phyloP scores from a whole-genome alignment of 768 basidiomycete species.

The Russula griseocarnosa region DNA sequence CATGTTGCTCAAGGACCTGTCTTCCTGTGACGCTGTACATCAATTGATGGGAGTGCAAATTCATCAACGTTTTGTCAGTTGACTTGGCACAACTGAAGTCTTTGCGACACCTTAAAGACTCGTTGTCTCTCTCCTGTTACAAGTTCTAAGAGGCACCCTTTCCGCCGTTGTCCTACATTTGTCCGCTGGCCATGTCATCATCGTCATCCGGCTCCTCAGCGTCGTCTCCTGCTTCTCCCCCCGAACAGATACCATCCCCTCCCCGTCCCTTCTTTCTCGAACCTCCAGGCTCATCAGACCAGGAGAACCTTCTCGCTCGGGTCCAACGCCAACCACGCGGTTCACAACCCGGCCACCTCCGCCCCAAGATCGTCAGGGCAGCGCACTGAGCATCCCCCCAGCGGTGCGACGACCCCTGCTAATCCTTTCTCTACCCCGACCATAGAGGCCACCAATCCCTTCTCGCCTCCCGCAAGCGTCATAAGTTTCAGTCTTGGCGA shows the following conservation, averaged over 20 bases:
- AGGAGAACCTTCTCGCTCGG: constrained; percentile 1
- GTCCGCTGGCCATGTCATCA: constrained; percentile 9
- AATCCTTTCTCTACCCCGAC: constrained; percentile 32
- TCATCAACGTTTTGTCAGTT: not conserved
- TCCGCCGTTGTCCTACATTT: not conserved
- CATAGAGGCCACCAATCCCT: constrained; percentile 39
- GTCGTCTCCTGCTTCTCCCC: not conserved
- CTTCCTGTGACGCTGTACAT: constrained; percentile 4
- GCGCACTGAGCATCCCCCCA: constrained; percentile 18
- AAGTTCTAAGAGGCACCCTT: constrained; percentile 3
- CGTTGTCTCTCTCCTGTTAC: not conserved
- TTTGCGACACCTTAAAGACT: constrained; percentile 16
- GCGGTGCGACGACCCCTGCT: constrained; percentile 31
- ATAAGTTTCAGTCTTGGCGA: constrained; percentile 40
- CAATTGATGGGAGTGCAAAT: constrained; percentile 4
- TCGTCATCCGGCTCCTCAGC: not conserved
- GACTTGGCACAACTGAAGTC: not conserved
- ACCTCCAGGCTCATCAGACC: constrained; percentile 9
- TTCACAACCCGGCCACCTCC: constrained; percentile 15
- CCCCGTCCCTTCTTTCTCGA: constrained; percentile 24
- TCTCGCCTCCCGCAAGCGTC: constrained; percentile 52
- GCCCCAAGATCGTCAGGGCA: constrained; percentile 21
- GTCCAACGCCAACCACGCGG: constrained; percentile 6
- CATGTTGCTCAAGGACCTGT: constrained; percentile 4
- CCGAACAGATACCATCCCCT: constrained; percentile 11